These are phyloP conservation scores for Talaromyces verruculosus DNA, from an alignment of 2,329 filamentous ascomycete genomes.

Conservation along the genomic window DNA sequence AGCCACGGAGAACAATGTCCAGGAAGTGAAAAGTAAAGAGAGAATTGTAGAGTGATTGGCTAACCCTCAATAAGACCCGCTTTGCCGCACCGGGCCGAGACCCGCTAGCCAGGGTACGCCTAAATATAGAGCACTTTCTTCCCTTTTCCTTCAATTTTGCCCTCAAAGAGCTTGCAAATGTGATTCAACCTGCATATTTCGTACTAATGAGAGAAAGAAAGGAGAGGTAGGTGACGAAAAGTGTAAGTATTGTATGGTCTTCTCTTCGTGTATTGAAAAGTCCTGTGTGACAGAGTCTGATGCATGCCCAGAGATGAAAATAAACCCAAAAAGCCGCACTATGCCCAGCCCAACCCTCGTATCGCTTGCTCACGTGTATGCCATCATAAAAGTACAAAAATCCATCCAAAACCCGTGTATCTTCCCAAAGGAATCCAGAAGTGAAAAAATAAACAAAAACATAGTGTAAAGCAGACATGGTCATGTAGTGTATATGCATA, in stretches of 20 bases:
- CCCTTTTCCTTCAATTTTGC: neutral
- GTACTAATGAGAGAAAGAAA: neutral
- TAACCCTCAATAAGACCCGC: neutral
- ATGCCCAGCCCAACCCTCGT: slow-evolving; percentile 12
- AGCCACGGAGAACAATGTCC: neutral
- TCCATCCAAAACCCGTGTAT: neutral
- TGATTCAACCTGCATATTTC: slow-evolving; percentile 1
- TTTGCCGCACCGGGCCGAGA: slow-evolving; percentile 18
- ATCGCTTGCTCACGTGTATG: slow-evolving; percentile 24
- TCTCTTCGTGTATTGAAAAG: slow-evolving; percentile 4
- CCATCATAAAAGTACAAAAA: slow-evolving; percentile 24
- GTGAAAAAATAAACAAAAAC: neutral
- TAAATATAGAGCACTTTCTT: slow-evolving; percentile 14
- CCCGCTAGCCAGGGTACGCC: slow-evolving; percentile 12
- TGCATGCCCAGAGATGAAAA: neutral
- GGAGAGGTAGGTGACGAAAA: neutral
- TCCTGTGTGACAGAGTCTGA: neutral
- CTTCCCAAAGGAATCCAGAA: neutral
- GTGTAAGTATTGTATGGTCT: neutral
- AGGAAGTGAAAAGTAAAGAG: neutral
- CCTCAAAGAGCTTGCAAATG: neutral
- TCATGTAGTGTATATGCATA: slow-evolving; percentile 14
- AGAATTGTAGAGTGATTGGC: neutral
- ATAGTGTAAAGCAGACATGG: neutral
- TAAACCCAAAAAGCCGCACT: neutral